These are phyloP conservation scores for Botrytis hyacinthi DNA, from an alignment of 2,329 filamentous ascomycete species.

Conservation along the genomic window DNA sequence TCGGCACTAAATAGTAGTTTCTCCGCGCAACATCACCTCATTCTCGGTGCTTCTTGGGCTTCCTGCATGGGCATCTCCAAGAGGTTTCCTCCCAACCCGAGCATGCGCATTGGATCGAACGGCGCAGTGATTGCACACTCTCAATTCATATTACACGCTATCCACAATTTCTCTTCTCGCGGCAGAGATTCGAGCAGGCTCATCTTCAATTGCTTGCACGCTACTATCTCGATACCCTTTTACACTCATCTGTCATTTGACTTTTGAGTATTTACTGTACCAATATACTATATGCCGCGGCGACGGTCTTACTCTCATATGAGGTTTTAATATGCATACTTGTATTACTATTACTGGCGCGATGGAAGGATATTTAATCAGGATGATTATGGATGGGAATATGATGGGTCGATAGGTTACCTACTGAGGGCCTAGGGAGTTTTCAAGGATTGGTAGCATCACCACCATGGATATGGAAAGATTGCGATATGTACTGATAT, in stretches of 20 bases:
- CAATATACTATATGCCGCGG: slow-evolving; percentile 1
- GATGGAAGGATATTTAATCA: neutral
- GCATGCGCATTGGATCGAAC: neutral
- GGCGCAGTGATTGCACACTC: neutral
- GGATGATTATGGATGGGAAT: slow-evolving; percentile 8
- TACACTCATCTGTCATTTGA: neutral
- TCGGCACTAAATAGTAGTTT: neutral
- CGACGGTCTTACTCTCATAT: neutral
- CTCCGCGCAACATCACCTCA: neutral
- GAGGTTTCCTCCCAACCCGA: neutral
- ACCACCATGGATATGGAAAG: slow-evolving; percentile 13
- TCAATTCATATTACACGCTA: neutral
- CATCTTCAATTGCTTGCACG: neutral
- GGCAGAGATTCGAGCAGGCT: slow-evolving; percentile 16
- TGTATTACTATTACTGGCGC: slow-evolving; percentile 6
- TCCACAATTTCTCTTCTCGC: slow-evolving; percentile 1
- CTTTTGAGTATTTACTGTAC: neutral
- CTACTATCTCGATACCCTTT: slow-evolving; percentile 16
- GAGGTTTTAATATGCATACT: neutral
- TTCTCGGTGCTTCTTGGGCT: neutral
- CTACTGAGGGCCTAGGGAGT: neutral
- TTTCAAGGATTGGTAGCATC: slow-evolving; percentile 12
- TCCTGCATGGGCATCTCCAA: neutral
- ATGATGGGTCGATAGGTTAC: neutral
- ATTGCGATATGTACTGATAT: slow-evolving; percentile 10